Base-by-base conservation (phyloP, 768 basidiomycete species). In the Termitomyces sp. region DNA sequence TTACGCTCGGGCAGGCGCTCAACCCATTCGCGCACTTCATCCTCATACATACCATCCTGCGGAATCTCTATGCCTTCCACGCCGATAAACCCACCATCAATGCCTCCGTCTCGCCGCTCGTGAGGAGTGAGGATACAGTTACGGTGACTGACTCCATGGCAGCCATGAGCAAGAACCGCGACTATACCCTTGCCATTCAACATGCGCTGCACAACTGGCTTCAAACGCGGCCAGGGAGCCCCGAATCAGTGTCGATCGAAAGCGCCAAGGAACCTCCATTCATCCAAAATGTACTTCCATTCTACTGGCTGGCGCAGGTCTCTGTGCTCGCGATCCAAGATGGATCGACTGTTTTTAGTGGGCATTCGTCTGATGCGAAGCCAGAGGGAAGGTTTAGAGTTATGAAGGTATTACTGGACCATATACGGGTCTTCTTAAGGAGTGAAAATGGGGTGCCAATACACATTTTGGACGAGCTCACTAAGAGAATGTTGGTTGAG, bases 271-370 rank as follows among this genome's bases (percentile, higher is more conserved):
- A 72, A 42, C 71, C 72, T 10, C 70, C 77, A 4, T 79, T 80
- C 65, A 65, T 77, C 18, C 73, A 65, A 58, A 72, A 80, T 57
- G 80, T 79, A 18, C 68, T 85, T 12, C 83, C 84, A 10, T 83
- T 83, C 68, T 86, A 85, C 68, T 86, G 84, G 85, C 76, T 86
- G 30, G 83, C 80, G 14, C 79, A 85, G 66, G 76, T 83, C 37
- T 75, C 80, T 12, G 68, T 84, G 24, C 66, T 82, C 47, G 82
- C 81, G 32, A 75, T 79, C 61, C 81, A 82, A 64, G 81, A 83
- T 58, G 76, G 75, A n/a, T 68, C 70, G 30, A 62, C 72, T 63
- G 45, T 43, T 10, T 49, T 62, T n/a, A 52, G 53, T 18, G 44
- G 59, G 5, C 20, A 9, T 7, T 24, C 16, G 2, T 53, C 39